A percentile compares a stretch with the other conserved stretches of the same genome.
These are phyloP conservation scores for Poronia punctata DNA, from an alignment of 495 filamentous ascomycete species.

Conservation along the genomic window DNA sequence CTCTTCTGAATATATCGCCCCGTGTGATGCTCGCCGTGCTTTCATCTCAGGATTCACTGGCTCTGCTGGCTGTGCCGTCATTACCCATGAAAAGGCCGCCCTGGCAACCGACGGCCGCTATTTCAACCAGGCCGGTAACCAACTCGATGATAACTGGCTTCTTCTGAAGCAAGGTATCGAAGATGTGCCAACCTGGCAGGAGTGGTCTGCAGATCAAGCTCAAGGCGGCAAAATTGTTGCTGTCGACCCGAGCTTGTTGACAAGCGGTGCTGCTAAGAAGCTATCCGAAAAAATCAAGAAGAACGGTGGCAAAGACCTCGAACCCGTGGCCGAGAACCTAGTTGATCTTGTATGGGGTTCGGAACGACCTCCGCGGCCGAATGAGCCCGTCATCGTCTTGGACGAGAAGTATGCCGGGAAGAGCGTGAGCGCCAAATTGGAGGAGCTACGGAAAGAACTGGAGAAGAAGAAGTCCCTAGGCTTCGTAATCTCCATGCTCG, in stretches of 20 bases:
- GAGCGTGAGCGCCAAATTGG: conserved; percentile 72
- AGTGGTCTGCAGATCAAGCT: conserved; percentile 87
- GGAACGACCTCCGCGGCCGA: conserved; percentile 65
- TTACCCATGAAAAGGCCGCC: conserved; percentile 80
- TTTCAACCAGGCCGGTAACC: conserved; percentile 93
- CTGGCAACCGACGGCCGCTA: conserved; percentile 95
- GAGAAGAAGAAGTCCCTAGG: conserved; percentile 85
- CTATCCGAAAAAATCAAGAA: conserved; percentile 82
- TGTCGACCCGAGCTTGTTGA: conserved; percentile 86
- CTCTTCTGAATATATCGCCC: conserved; percentile 95
- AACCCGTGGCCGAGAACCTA: conserved; percentile 69
- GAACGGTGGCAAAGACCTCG: conserved; percentile 69
- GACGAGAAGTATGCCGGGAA: conserved; percentile 74
- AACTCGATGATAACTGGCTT: conserved; percentile 87
- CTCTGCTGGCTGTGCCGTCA: conserved; percentile 86
- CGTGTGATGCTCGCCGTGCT: conserved; percentile 83
- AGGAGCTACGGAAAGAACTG: conserved; percentile 81
- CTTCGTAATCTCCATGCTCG: conserved; percentile 90
- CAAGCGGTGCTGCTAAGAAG: conserved; percentile 77
- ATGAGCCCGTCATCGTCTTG: conserved; percentile 66
- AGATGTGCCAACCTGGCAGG: conserved; percentile 95
- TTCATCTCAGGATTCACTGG: conserved; percentile 94
- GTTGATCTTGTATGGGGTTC: conserved; percentile 82
- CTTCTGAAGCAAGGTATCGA: conserved; percentile 89
- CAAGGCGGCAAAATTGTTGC: conserved; percentile 80